Evolutionary conservation across 345 rosid genomes (phyloP).

Genomic region (Moricandia moricandioides): DNA sequence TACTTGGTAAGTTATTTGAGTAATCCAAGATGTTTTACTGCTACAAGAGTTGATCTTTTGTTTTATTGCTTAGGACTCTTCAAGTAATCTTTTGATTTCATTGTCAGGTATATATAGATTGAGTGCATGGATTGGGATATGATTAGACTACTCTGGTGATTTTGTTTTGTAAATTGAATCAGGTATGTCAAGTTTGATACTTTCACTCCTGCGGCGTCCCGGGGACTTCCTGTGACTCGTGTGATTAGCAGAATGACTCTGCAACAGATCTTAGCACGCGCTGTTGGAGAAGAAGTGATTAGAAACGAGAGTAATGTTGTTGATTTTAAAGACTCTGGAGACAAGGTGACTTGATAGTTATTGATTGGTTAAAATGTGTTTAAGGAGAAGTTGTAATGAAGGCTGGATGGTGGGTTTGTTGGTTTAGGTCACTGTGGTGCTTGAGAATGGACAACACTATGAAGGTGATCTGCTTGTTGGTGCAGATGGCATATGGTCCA

Average conservation of each 20-base stretch:
- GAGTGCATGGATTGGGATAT: too few species aligned
- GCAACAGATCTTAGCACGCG: conserved; percentile 73
- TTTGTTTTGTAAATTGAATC: conserved; percentile 2
- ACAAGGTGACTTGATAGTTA: conserved; percentile 48
- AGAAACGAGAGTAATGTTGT: conserved; percentile 80
- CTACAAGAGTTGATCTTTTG: too few species aligned
- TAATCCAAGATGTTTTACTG: too few species aligned
- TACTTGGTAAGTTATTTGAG: conserved; percentile 75
- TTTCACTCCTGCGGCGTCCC: conserved; percentile 86
- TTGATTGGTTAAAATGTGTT: neutral
- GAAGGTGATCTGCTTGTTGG: conserved; percentile 92
- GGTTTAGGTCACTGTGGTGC: conserved; percentile 65
- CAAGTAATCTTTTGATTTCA: too few species aligned
- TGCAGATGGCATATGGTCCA: conserved; percentile 96
- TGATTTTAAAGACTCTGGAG: conserved; percentile 72
- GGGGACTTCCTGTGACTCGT: conserved; percentile 88
- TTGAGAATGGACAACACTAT: conserved; percentile 68
- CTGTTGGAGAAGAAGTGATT: conserved; percentile 82
- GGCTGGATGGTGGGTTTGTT: neutral
- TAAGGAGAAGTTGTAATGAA: too few species aligned
- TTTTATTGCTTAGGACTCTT: too few species aligned
- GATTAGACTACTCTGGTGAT: neutral
- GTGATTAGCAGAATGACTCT: conserved; percentile 88
- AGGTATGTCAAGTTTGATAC: conserved; percentile 91
- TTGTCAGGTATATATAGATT: too few species aligned